Evolutionary conservation across 805 yeast species (phyloP), one percentile per base, ranked within the genome.

Genomic region (Candida insectalens): DNA sequence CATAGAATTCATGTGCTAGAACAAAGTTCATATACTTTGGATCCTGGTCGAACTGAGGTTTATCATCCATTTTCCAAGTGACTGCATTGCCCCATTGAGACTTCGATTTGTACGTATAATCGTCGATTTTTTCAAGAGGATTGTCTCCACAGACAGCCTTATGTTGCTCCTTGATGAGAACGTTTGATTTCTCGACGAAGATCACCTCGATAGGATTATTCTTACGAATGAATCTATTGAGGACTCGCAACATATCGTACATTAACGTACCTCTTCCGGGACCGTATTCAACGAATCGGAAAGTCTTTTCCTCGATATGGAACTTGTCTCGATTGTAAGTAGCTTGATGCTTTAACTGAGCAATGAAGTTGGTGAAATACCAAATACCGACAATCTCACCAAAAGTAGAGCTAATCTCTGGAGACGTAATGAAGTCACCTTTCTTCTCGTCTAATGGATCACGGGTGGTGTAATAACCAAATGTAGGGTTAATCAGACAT

Each of bases 371-470:
- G 9, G 71, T 60, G 39, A 61, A 72, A 37, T 66, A 60, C 84
- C 94, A 84, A 4, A 84, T 58, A 0, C 92, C 94, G 38, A 82
- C 65, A 61, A 82, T 71, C 51, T 84, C 94, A 15, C 95, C 95
- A 60, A 83, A 84, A 59, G 83, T 78, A 26, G 83, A 83, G 5
- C 89, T 79, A 33, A 84, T 82, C 54, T 84, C 95, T 0, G 95
- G 95, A 0, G 89, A 78, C 0, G 95, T 84, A 33, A 78, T 67
- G 52, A 84, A 84, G 53, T 84, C 95, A 4, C 94, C 94, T 4
- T 37, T 41, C 16, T 38, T 36, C 1, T 43, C 23, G 27, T 44
- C 54, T 23, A 84, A 60, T 2, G 94, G 94, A 44, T 83, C 78
- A 40, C 77, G 60, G 4, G 83, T 77, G 16, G 85, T 79, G 50